Base-by-base conservation (phyloP, 345 rosid genomes). In the Aegle marmelos region DNA sequence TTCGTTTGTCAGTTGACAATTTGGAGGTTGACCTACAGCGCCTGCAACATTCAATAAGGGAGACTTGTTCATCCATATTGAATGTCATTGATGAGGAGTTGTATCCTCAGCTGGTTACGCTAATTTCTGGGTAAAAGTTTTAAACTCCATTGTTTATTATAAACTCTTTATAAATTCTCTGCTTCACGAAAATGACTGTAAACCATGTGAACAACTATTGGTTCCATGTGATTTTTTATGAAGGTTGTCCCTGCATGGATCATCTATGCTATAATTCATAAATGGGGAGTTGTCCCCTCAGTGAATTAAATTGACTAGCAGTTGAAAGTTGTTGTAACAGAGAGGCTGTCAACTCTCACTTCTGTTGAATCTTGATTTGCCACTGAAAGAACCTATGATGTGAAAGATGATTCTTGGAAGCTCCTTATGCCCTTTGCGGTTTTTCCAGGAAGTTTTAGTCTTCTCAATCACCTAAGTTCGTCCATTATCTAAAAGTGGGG, bases 91-190 rank as follows among this genome's bases (percentile, higher is more conserved):
- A 92, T 36, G 85, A 82, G 76, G 99, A 95, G 87, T 91, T 95
- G 73, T 83, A 93, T 80, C 99, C 98, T 39, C 99, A 95, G 83
- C 88, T 95, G 74, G 83, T 89, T 65, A 75, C 92, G 45, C 80
- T 95, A 82, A 88, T 87, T 84, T 86, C 96, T 0, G 98, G 98
- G 99, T 95, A 93, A 89, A 76, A 59, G n/a, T 50, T 68, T 13
- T 58, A 8, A 21, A n/a, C n/a, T n/a, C n/a, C n/a, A n/a, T n/a
- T n/a, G n/a, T n/a, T n/a, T n/a, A n/a, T n/a, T n/a, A n/a, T n/a
- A n/a, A n/a, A n/a, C n/a, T n/a, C n/a, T n/a, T n/a, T n/a, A n/a
- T n/a, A 24, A 58, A 24, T 72, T 56, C 36, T 73, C 10, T 37
- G 56, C 36, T 25, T 69, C 36, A 9, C 24, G 25, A 58, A 36